Conservation (phyloP, 1,284 basidiomycete genomes). For the Chalciporus piperatoides region DNA sequence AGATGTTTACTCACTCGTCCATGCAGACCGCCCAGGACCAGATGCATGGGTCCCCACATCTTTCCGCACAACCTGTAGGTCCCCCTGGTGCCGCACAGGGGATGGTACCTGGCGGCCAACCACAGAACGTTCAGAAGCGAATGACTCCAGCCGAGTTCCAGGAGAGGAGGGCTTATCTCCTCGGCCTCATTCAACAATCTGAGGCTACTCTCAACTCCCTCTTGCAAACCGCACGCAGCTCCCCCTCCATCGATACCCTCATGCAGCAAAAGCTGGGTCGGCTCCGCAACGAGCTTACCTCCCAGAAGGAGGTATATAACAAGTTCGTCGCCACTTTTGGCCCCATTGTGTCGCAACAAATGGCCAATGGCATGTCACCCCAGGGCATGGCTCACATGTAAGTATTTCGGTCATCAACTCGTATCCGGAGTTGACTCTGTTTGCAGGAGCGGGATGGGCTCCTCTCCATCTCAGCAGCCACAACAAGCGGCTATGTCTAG, state of each 20-base stretch:
- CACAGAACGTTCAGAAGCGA: slow-evolving; percentile 20
- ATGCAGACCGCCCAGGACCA: slow-evolving; percentile 41
- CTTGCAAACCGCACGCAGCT: slow-evolving; percentile 16
- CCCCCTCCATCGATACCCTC: slow-evolving; percentile 27
- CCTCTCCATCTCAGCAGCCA: slow-evolving; percentile 21
- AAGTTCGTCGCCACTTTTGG: slow-evolving; percentile 30
- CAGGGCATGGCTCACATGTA: slow-evolving; percentile 29
- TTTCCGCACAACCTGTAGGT: slow-evolving; percentile 25
- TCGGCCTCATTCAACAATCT: slow-evolving; percentile 12
- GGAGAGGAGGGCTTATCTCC: slow-evolving; percentile 23
- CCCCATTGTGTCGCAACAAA: slow-evolving; percentile 25
- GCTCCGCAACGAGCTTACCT: slow-evolving; percentile 31
- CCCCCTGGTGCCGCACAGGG: slow-evolving; percentile 21
- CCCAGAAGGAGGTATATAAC: slow-evolving; percentile 36
- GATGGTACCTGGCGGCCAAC: slow-evolving; percentile 23
- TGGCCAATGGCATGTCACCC: slow-evolving; percentile 22
- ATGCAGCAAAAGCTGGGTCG: slow-evolving; percentile 31
- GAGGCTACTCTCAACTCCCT: slow-evolving; percentile 19
- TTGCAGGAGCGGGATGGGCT: slow-evolving; percentile 20
- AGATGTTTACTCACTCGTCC: slow-evolving; percentile 42
- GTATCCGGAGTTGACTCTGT: slow-evolving; percentile 13
- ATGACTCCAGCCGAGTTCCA: slow-evolving; percentile 25
- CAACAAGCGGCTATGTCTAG: slow-evolving; percentile 16
- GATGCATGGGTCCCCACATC: slow-evolving; percentile 48
- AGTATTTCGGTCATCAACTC: slow-evolving; percentile 3